Conservation (phyloP, 805 yeast species). For the Wickerhamomyces kurtzmanii region DNA sequence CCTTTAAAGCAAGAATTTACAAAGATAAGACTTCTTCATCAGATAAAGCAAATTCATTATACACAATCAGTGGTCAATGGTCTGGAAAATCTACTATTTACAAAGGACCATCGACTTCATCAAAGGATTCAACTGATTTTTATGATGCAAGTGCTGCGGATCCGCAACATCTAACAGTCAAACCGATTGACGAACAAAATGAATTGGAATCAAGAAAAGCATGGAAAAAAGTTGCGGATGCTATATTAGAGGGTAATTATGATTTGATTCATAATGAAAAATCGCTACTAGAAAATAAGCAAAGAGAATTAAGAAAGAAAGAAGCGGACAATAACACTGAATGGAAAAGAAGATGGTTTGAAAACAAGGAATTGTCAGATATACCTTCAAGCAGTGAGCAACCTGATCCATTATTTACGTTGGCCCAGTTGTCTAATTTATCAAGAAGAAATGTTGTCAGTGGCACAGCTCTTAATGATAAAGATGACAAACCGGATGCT, state of each 20-base stretch:
- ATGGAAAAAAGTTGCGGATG: conserved; percentile 85
- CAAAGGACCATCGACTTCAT: conserved; percentile 40
- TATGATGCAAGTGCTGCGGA: conserved; percentile 47
- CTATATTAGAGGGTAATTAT: conserved; percentile 67
- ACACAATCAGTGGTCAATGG: conserved; percentile 90
- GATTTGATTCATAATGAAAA: conserved; percentile 69
- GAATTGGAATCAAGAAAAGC: conserved; percentile 80
- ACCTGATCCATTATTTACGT: conserved; percentile 27
- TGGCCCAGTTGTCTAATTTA: conserved; percentile 40
- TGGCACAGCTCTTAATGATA: conserved; percentile 47
- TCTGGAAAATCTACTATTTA: conserved; percentile 60
- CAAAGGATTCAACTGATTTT: conserved; percentile 41
- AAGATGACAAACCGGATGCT: conserved; percentile 37
- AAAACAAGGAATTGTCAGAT: conserved; percentile 29
- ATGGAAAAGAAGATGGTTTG: conserved; percentile 87
- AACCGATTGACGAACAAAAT: conserved; percentile 76
- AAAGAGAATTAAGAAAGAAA: conserved; percentile 69
- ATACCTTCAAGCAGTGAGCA: conserved; percentile 16
- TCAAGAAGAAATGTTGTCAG: conserved; percentile 60
- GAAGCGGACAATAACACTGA: conserved; percentile 53
- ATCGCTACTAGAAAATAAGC: conserved; percentile 70
- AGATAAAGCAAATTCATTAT: conserved; percentile 54
- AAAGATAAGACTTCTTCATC: conserved; percentile 39
- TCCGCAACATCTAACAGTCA: conserved; percentile 56
- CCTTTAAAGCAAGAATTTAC: conserved; percentile 78